Evolutionary conservation across 345 rosid species (phyloP).

Genomic region (Schrenkiella parvula): DNA sequence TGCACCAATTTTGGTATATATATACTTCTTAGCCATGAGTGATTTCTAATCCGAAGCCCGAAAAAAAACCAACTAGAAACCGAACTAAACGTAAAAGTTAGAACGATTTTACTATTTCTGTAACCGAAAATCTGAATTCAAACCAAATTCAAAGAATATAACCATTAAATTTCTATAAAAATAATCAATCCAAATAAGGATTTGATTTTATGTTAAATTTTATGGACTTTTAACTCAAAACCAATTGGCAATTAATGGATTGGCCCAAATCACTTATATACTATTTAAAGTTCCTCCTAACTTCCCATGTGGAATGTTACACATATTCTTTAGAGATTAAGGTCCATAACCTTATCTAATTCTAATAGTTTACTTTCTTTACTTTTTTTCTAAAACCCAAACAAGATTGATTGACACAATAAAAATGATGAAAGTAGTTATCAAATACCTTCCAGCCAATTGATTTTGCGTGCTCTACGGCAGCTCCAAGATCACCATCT

Average conservation of each 20-base stretch:
- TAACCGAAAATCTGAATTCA: neutral
- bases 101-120: neutral
- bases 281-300: no score
- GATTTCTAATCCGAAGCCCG: no score
- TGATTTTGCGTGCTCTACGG: conserved; percentile 91
- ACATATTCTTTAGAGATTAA: no score
- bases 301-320: no score
- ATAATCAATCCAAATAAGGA: neutral
- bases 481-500: conserved; percentile 74
- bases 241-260: no score
- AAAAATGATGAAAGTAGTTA: neutral
- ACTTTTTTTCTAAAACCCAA: neutral
- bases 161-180: neutral
- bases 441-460: conserved; percentile 79
- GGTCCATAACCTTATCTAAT: no score
- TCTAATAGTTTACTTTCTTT: no score
- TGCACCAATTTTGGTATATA: conserved; percentile 28
- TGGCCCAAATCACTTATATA: no score
- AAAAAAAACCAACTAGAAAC: neutral
- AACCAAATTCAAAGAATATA: neutral
- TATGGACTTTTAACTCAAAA: no score
- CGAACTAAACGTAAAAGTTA: neutral
- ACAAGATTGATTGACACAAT: neutral
- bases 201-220: no score
- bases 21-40: neutral